phyloP scores from a whole-genome alignment of 1,139 yeast genomes.

The Blastobotrys niveus region DNA sequence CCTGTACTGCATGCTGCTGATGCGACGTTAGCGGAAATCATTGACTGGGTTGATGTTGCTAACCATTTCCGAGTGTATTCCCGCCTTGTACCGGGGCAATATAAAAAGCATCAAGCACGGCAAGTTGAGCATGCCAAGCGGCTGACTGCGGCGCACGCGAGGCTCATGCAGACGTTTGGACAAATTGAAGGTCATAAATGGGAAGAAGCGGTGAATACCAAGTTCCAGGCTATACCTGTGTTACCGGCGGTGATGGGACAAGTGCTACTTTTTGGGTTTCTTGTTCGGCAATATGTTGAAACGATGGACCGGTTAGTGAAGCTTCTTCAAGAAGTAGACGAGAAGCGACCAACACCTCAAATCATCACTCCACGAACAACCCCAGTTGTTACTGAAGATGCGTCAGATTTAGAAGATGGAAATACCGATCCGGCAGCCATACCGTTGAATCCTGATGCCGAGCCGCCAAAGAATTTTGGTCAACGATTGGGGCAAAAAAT shows the following conservation, averaged over 20 bases:
- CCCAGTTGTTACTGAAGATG: neutral
- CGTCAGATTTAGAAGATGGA: neutral
- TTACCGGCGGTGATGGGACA: constrained; percentile 18
- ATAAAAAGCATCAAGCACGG: neutral
- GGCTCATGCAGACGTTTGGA: neutral
- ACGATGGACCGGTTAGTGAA: constrained; percentile 13
- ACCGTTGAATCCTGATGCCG: constrained; percentile 4
- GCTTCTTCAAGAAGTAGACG: constrained; percentile 17
- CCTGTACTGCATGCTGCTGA: constrained; percentile 16
- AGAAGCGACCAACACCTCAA: constrained; percentile 20
- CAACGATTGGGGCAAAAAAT: constrained; percentile 16
- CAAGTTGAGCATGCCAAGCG: constrained; percentile 1
- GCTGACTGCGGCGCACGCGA: neutral
- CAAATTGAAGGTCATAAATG: neutral
- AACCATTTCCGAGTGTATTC: constrained; percentile 19
- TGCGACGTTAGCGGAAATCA: constrained; percentile 16
- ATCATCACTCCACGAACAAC: constrained; percentile 11
- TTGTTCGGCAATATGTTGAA: constrained; percentile 10
- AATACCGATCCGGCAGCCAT: neutral
- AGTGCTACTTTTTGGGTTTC: constrained; percentile 20
- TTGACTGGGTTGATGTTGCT: constrained; percentile 22
- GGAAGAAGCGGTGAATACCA: neutral
- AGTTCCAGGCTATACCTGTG: neutral
- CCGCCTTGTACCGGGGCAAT: neutral
- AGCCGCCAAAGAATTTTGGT: constrained; percentile 32